A percentile compares a stretch with the other conserved stretches of the same genome.
Conservation (phyloP, 2,329 filamentous ascomycete species). For the Ophioceras dolichostomum region DNA sequence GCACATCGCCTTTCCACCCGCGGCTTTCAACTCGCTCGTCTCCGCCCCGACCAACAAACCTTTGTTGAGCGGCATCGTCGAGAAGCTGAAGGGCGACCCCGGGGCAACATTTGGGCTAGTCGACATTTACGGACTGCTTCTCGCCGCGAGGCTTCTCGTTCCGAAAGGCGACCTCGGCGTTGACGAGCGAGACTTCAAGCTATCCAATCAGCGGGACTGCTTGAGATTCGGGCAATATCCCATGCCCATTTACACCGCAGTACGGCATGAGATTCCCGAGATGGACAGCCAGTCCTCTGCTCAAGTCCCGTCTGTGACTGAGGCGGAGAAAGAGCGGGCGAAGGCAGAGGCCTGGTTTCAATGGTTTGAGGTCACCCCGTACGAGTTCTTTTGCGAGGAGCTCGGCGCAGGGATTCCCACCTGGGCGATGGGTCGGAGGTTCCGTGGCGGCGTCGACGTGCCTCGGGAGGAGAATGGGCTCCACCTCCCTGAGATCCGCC, state of each 20-base stretch:
- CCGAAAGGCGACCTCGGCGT: slow-evolving; percentile 74
- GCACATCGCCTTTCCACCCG: slow-evolving; percentile 87
- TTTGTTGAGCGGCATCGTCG: slow-evolving; percentile 75
- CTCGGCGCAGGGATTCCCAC: slow-evolving; percentile 85
- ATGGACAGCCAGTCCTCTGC: slow-evolving; percentile 28
- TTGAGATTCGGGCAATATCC: slow-evolving; percentile 70
- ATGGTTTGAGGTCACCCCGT: slow-evolving; percentile 93
- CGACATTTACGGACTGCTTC: slow-evolving; percentile 78
- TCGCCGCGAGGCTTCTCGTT: slow-evolving; percentile 75
- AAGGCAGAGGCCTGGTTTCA: slow-evolving; percentile 82
- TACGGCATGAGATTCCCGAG: slow-evolving; percentile 85
- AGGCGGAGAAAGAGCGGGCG: slow-evolving; percentile 37
- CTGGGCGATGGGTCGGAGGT: slow-evolving; percentile 81
- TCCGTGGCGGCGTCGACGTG: slow-evolving; percentile 57
- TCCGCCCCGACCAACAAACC: slow-evolving; percentile 88
- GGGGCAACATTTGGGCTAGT: slow-evolving; percentile 79
- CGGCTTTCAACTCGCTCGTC: slow-evolving; percentile 69
- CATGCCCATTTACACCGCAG: slow-evolving; percentile 88
- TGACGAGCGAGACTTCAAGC: slow-evolving; percentile 68
- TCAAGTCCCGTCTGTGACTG: slow-evolving; percentile 19
- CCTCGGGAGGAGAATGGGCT: slow-evolving; percentile 47
- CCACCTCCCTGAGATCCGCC: slow-evolving; percentile 69
- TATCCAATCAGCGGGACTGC: slow-evolving; percentile 74
- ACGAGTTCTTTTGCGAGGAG: slow-evolving; percentile 93
- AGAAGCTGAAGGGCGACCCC: slow-evolving; percentile 77